Base-by-base conservation (phyloP, 2,329 filamentous ascomycete species). In the Tolypocladium ophioglossoides region DNA sequence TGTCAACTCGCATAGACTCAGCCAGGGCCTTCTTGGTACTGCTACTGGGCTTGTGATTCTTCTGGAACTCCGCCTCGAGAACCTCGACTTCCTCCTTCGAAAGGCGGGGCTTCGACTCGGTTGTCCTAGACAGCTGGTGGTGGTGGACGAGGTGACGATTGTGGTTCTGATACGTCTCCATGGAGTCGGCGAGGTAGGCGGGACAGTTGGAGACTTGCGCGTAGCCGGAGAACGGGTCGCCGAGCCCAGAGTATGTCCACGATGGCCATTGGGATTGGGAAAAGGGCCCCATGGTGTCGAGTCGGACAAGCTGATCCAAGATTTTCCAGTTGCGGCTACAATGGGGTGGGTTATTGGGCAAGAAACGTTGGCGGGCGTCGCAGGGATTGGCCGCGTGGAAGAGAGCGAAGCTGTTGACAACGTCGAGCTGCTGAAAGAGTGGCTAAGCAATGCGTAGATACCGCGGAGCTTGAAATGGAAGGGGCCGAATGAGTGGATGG, bases 31-130 rank as follows among this genome's bases (percentile, higher is more conserved):
- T 80, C 66, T 85, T 85, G 35, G 75, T 74, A 55, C 75, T 80
- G 66, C 80, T 84, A 52, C 78, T 82, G 11, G 82, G 82, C 68
- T 85, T 85, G 58, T 79, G 78, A 64, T 85, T 85, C 65, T 81
- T 80, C 57, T 78, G 74, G 59, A 85, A 85, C 63, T 84, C 80
- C 37, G 74, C 72, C 62, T 85, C 82, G 34, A 85, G 70, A 50
- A 79, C 65, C 57, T 81, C 78, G 10, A 82, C 79, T 64, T 82
- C 79, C 51, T 81, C 78, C 64, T 82, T 82, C 54, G 78, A 78
- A 34, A 83, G 69, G 35, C 78, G 71, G 24, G 78, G 76, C 62
- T 79, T 80, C 14, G 77, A 74, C 58, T 78, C 73, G 53, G 70
- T 73, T 24, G 69, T 68, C 59, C 72, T 68, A 51, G 69, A 67